Conservation (phyloP, 495 filamentous ascomycete species). For the Neurospora africana region DNA sequence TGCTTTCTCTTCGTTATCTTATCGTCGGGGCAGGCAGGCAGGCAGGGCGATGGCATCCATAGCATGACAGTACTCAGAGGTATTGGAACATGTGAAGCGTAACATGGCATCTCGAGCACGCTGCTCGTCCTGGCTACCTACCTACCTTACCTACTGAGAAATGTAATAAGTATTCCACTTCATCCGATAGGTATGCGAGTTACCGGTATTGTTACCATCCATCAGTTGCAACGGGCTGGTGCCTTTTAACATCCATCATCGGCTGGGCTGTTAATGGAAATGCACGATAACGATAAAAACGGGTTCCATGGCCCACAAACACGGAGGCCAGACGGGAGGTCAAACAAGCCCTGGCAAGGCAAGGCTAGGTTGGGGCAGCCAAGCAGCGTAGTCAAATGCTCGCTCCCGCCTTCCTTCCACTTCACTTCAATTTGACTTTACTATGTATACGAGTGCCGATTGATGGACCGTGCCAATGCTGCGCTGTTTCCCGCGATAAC, state of each 20-base stretch:
- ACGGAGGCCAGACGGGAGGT: background rate
- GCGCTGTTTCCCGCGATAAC: background rate
- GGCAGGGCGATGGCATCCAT: background rate
- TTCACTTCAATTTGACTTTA: background rate
- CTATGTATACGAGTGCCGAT: background rate
- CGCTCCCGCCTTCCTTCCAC: background rate
- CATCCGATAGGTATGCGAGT: too few species aligned
- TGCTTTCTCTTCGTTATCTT: background rate
- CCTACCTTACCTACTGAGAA: too few species aligned
- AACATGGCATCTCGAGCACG: background rate
- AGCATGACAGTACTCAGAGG: too few species aligned
- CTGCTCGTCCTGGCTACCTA: background rate
- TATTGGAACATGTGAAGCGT: background rate
- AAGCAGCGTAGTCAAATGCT: background rate
- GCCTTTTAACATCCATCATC: background rate
- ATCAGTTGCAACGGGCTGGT: background rate
- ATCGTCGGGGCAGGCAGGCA: background rate
- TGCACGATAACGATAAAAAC: background rate
- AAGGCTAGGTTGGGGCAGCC: background rate
- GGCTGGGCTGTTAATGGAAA: background rate
- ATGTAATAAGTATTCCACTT: background rate
- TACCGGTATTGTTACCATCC: background rate
- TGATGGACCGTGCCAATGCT: background rate
- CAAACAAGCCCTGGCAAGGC: background rate
- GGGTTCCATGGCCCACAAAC: background rate